Evolutionary conservation across 2,329 filamentous ascomycete genomes (phyloP).

Genomic region (Talaromyces sp.): DNA sequence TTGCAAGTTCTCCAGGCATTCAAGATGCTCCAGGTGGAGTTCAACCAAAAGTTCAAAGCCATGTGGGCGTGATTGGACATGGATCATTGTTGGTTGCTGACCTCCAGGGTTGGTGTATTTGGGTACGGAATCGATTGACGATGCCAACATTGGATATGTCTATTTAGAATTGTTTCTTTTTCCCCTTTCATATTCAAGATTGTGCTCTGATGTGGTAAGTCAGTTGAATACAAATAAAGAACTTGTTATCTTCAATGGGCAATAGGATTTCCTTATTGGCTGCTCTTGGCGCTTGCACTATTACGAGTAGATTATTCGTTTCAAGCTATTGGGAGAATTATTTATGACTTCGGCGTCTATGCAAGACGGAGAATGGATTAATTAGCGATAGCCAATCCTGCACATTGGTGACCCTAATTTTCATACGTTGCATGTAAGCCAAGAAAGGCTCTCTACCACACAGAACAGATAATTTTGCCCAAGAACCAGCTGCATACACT

Average conservation of each 20-base stretch:
- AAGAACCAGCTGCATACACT: neutral
- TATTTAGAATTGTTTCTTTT: no score
- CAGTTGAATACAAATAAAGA: no score
- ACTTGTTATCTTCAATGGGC: no score
- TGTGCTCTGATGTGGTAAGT: no score
- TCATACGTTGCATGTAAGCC: neutral
- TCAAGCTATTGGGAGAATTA: neutral
- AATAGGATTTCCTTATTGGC: no score
- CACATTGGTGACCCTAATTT: neutral
- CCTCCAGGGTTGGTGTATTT: no score
- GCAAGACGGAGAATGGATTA: neutral
- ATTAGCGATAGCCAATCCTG: neutral
- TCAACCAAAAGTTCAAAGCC: constrained; percentile 31
- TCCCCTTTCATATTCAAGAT: no score
- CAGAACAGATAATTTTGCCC: neutral
- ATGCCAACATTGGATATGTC: no score
- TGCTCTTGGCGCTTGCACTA: no score
- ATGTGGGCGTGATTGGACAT: constrained; percentile 31
- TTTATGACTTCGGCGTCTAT: neutral
- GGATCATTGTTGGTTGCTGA: no score
- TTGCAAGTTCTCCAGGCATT: constrained; percentile 22
- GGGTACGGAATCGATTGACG: no score
- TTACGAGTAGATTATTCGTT: neutral
- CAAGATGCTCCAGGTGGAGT: constrained; percentile 26
- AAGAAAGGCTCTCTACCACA: neutral